Conservation (phyloP, 805 yeast species). For the Metschnikowia matae region DNA sequence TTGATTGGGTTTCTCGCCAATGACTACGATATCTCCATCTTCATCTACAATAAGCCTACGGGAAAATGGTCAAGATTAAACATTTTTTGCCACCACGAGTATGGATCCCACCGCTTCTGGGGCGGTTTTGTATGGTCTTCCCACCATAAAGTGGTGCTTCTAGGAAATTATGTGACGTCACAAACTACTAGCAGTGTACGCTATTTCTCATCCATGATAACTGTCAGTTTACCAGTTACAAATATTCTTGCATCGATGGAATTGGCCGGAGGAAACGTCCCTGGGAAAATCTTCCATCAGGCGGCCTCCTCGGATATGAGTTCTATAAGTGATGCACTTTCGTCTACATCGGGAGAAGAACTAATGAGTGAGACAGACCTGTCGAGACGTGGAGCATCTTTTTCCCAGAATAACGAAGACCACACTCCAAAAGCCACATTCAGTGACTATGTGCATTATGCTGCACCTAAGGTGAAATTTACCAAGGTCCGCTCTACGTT, state of each 20-base stretch:
- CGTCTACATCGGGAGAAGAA: constrained; percentile 14
- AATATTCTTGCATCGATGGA: constrained; percentile 45
- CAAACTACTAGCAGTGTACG: constrained; percentile 45
- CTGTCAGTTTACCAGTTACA: constrained; percentile 53
- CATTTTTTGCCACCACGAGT: constrained; percentile 47
- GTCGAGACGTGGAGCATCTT: constrained; percentile 10
- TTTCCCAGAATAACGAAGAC: constrained; percentile 9
- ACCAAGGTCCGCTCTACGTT: constrained; percentile 66
- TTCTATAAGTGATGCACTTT: constrained; percentile 11
- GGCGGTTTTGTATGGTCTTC: constrained; percentile 72
- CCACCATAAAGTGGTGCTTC: constrained; percentile 63
- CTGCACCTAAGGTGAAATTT: constrained; percentile 66
- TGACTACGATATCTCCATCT: constrained; percentile 45
- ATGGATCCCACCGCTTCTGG: constrained; percentile 58
- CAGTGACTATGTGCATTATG: constrained; percentile 69
- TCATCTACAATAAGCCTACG: constrained; percentile 49
- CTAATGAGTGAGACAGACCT: constrained; percentile 14
- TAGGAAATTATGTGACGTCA: constrained; percentile 52
- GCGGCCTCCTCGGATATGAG: constrained; percentile 10
- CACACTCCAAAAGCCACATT: constrained; percentile 35
- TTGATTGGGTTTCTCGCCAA: constrained; percentile 55
- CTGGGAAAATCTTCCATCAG: constrained; percentile 9
- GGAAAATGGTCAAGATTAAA: constrained; percentile 64
- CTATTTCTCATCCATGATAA: constrained; percentile 45
- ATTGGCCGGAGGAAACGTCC: constrained; percentile 23